These are phyloP conservation scores for Trypanosoma avium DNA, from an alignment of 208 protist genomes.

Conservation along the genomic window DNA sequence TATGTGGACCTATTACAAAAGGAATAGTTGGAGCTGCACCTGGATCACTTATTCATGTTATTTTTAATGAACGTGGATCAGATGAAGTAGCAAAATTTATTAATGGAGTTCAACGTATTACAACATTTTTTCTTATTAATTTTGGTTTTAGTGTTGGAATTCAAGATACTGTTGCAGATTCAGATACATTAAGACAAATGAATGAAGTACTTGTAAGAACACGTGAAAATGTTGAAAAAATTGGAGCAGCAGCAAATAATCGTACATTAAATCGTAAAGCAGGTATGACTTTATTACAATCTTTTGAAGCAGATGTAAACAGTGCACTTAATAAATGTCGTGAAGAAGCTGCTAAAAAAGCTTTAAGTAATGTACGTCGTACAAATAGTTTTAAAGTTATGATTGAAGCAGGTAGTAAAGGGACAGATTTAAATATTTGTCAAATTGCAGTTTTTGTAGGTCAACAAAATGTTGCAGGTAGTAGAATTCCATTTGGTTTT, in stretches of 20 bases:
- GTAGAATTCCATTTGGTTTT: constrained; percentile 98
- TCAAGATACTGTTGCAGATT: constrained; percentile 97
- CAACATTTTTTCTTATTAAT: constrained; percentile 97
- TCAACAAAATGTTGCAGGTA: constrained; percentile 99
- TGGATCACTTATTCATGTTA: constrained; percentile 96
- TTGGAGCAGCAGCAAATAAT: constrained; percentile 92
- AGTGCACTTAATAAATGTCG: constrained; percentile 90
- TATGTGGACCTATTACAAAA: constrained; percentile 92
- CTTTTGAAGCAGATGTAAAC: constrained; percentile 99
- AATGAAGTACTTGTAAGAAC: constrained; percentile 89
- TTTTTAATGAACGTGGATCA: constrained; percentile 97
- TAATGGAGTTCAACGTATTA: constrained; percentile 95
- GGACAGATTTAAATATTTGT: constrained; percentile 98
- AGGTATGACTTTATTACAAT: constrained; percentile 95
- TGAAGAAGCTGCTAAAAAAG: constrained; percentile 89
- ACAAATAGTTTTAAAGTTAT: constrained; percentile 97
- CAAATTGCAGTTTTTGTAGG: constrained; percentile 99
- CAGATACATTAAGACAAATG: constrained; percentile 91
- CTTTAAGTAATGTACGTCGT: constrained; percentile 75
- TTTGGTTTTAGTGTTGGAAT: constrained; percentile 98
- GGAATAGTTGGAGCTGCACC: constrained; percentile 83
- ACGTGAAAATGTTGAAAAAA: constrained; percentile 87
- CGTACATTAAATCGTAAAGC: constrained; percentile 94
- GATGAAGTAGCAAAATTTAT: constrained; percentile 91
- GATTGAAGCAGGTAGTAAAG: constrained; percentile 98